Conservation (phyloP, 169 alveolate species). For the Cryptosporidium baileyi region DNA sequence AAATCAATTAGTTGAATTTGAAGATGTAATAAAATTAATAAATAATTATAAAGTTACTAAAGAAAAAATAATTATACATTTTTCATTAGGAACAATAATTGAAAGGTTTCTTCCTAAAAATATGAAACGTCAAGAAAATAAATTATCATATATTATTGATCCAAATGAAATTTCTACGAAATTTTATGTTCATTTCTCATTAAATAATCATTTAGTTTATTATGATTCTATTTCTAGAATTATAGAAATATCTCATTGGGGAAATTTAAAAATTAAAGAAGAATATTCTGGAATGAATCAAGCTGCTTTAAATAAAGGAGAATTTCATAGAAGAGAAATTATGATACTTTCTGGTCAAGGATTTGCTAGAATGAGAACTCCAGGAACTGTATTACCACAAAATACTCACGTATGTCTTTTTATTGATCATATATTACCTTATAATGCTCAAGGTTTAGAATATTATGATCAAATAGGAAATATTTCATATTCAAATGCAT, state of each 20-base stretch:
- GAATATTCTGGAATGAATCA: constrained; percentile 79
- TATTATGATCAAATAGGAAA: constrained; percentile 89
- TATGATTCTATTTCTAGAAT: constrained; percentile 76
- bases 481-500: constrained; percentile 84
- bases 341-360: constrained; percentile 70
- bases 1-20: constrained; percentile 43
- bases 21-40: not conserved
- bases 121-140: constrained; percentile 51
- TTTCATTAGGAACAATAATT: constrained; percentile 16
- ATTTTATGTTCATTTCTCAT: constrained; percentile 41
- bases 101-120: constrained; percentile 19
- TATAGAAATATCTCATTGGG: constrained; percentile 88
- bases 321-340: constrained; percentile 85
- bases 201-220: constrained; percentile 44
- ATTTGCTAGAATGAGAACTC: constrained; percentile 72
- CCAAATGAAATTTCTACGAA: not conserved
- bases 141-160: not conserved
- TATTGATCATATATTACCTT: constrained; percentile 80
- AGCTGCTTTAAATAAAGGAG: constrained; percentile 86
- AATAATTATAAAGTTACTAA: not conserved
- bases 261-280: constrained; percentile 83
- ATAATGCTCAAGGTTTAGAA: constrained; percentile 84
- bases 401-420: constrained; percentile 75
- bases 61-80: constrained; percentile 35
- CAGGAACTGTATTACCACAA: constrained; percentile 72